Evolutionary conservation across 1,284 basidiomycete species (phyloP).

Genomic region (Stereum hirsutum): DNA sequence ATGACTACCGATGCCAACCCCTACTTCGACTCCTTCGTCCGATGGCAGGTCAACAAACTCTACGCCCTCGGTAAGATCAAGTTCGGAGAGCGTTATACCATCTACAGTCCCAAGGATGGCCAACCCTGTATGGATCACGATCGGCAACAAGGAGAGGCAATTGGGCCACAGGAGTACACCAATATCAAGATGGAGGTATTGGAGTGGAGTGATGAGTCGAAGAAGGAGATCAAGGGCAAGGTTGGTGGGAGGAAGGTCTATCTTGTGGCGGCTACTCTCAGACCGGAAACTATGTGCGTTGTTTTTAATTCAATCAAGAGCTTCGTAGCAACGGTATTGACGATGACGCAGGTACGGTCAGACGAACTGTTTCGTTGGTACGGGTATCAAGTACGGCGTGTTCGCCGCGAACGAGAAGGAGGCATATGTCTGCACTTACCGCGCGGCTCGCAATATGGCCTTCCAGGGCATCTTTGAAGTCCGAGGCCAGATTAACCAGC

Average conservation of each 20-base stretch:
- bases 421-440: constrained; percentile 85
- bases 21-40: constrained; percentile 95
- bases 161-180: constrained; percentile 96
- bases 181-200: constrained; percentile 92
- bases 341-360: constrained; percentile 85
- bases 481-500: constrained; percentile 64
- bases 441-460: constrained; percentile 95
- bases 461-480: constrained; percentile 81
- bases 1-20: constrained; percentile 94
- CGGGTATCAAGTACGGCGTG: constrained; percentile 86
- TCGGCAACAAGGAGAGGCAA: constrained; percentile 88
- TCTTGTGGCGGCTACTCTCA: constrained; percentile 91
- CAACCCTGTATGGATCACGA: constrained; percentile 99
- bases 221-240: constrained; percentile 56
- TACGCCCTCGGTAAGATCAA: constrained; percentile 85
- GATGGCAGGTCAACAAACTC: constrained; percentile 98
- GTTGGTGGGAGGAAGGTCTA: constrained; percentile 77
- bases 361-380: constrained; percentile 97
- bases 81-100: constrained; percentile 97
- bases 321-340: constrained; percentile 10
- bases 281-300: constrained; percentile 93
- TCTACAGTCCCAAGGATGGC: constrained; percentile 98
- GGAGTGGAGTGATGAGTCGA: constrained; percentile 65
- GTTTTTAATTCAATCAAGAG: constrained; percentile 8
- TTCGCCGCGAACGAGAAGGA: constrained; percentile 84